Evolutionary conservation across 331 rosid genomes (phyloP).

Genomic region (Malus hybrid): DNA sequence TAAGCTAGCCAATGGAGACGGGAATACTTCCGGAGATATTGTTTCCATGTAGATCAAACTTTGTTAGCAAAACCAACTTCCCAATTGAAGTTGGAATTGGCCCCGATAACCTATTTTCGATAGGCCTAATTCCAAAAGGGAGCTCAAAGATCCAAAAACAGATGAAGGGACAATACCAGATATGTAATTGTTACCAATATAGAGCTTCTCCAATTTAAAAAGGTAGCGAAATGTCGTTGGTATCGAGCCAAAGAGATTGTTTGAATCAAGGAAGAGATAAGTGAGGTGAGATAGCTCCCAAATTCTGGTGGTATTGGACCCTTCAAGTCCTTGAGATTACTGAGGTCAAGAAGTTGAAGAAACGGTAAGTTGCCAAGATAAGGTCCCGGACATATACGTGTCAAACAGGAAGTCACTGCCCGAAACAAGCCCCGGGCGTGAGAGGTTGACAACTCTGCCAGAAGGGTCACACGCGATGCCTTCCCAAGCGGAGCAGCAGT

Average conservation of each 20-base stretch:
- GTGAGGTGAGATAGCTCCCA: constrained; percentile 31
- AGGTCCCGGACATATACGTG: constrained; percentile 48
- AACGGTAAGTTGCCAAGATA: constrained; percentile 52
- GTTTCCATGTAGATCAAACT: constrained; percentile 48
- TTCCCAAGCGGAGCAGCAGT: constrained; percentile 48
- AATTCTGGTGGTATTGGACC: constrained; percentile 51
- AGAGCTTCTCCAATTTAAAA: constrained; percentile 29
- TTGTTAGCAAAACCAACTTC: constrained; percentile 19
- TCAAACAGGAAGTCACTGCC: constrained; percentile 28
- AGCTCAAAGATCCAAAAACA: constrained; percentile 30
- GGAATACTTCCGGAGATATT: constrained; percentile 38
- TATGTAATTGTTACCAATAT: constrained; percentile 30
- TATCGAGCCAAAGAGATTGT: constrained; percentile 35
- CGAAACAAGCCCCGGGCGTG: constrained; percentile 28
- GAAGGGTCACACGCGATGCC: constrained; percentile 32
- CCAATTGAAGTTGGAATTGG: constrained; percentile 39
- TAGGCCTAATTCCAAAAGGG: constrained; percentile 34
- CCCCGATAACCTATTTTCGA: constrained; percentile 39
- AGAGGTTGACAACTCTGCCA: constrained; percentile 43
- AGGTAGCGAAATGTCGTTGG: constrained; percentile 26
- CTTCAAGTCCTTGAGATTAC: constrained; percentile 36
- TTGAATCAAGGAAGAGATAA: constrained; percentile 40
- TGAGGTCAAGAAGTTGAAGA: constrained; percentile 41
- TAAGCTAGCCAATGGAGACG: constrained; percentile 29
- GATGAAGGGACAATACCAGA: constrained; percentile 31